A percentile compares a stretch with the other conserved stretches of the same genome.
Conservation (phyloP, 257 asterid genomes). For the Gentiana dahurica region DNA sequence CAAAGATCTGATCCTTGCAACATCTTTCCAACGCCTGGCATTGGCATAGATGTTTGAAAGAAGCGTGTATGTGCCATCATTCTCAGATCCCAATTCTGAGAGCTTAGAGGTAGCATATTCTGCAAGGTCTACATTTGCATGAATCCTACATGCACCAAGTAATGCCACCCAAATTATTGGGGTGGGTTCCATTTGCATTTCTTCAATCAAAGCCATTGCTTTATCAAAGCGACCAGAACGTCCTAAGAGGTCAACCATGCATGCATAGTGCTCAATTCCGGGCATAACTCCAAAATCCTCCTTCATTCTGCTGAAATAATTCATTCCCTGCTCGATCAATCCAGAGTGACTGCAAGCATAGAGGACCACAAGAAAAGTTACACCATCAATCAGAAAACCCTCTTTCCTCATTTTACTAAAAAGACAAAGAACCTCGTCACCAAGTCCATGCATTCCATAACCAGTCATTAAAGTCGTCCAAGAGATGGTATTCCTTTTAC, state of each 20-base stretch:
- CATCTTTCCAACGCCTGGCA: constrained; percentile 89
- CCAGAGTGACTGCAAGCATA: constrained; percentile 97
- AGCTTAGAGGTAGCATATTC: constrained; percentile 53
- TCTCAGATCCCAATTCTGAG: constrained; percentile 57
- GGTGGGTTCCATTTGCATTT: constrained; percentile 67
- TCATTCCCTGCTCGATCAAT: constrained; percentile 58
- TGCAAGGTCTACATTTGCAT: constrained; percentile 76
- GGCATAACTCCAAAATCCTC: constrained; percentile 50
- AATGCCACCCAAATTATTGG: constrained; percentile 67
- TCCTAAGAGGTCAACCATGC: constrained; percentile 81
- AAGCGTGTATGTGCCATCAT: constrained; percentile 76
- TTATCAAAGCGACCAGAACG: constrained; percentile 80
- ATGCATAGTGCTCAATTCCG: constrained; percentile 70
- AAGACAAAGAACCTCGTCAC: constrained; percentile 59
- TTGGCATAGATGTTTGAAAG: constrained; percentile 78
- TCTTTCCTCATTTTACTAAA: constrained; percentile 43
- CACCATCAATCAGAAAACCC: constrained; percentile 53
- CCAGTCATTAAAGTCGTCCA: constrained; percentile 94
- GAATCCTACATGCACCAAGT: constrained; percentile 82
- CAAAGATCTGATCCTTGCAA: constrained; percentile 50
- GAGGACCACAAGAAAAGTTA: constrained; percentile 70
- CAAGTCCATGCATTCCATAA: constrained; percentile 82
- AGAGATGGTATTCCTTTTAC: constrained; percentile 45
- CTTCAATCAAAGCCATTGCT: constrained; percentile 47
- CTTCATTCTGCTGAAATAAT: constrained; percentile 54